Evolutionary conservation across 2,329 filamentous ascomycete genomes (phyloP).

Genomic region (Decorospora gaudefroyi): DNA sequence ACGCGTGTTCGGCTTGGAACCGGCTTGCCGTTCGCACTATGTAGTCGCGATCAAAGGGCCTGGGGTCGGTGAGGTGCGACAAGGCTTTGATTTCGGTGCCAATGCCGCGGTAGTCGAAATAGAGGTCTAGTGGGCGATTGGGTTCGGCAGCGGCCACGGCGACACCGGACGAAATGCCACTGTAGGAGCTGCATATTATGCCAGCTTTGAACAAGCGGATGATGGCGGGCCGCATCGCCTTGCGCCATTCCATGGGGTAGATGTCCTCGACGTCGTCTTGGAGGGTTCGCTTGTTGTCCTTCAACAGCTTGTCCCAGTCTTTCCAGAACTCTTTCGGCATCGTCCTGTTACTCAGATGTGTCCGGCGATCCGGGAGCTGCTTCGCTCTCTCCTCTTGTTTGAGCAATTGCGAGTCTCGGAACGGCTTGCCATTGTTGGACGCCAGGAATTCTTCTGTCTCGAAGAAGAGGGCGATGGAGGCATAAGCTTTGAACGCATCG

Average conservation of each 20-base stretch:
- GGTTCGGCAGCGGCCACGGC: slow-evolving; percentile 49
- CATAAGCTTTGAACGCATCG: slow-evolving; percentile 31
- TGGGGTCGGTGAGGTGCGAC: slow-evolving; percentile 41
- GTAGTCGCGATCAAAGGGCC: slow-evolving; percentile 35
- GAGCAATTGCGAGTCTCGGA: slow-evolving; percentile 48
- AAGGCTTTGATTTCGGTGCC: slow-evolving; percentile 28
- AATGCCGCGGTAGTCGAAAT: slow-evolving; percentile 44
- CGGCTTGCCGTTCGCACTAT: slow-evolving; percentile 41
- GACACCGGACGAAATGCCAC: slow-evolving; percentile 40
- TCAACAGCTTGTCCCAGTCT: slow-evolving; percentile 42
- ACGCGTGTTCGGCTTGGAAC: slow-evolving; percentile 33
- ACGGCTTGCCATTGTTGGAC: slow-evolving; percentile 40
- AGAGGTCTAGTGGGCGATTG: slow-evolving; percentile 42
- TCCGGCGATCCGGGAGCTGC: slow-evolving; percentile 46
- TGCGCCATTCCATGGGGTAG: slow-evolving; percentile 50
- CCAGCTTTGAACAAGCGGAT: slow-evolving; percentile 53
- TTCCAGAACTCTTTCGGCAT: slow-evolving; percentile 48
- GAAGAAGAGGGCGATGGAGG: slow-evolving; percentile 26
- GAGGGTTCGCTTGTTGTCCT: slow-evolving; percentile 9
- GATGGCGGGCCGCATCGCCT: slow-evolving; percentile 50
- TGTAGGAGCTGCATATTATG: slow-evolving; percentile 47
- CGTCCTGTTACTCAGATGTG: slow-evolving; percentile 46
- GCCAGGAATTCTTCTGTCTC: slow-evolving; percentile 45
- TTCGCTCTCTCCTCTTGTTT: slow-evolving; percentile 50
- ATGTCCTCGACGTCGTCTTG: slow-evolving; percentile 26